These are phyloP conservation scores for Lachancea quebecensis DNA, from an alignment of 805 yeast genomes.

Conservation along the genomic window DNA sequence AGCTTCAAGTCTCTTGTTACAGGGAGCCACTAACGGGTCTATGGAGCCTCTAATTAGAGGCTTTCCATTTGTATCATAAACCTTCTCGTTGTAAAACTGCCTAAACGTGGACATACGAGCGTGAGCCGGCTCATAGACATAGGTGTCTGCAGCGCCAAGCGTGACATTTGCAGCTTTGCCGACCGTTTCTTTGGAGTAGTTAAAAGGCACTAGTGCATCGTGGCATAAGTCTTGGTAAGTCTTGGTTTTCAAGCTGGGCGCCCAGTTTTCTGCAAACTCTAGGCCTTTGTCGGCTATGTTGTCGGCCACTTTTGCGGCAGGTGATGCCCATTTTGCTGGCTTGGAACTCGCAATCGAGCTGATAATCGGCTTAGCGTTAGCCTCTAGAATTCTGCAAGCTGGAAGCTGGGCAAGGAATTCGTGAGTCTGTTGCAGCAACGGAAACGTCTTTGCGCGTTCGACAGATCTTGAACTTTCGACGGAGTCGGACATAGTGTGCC, in stretches of 20 bases:
- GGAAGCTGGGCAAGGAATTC: conserved; percentile 33
- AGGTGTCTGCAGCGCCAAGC: conserved; percentile 28
- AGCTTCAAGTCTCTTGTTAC: conserved; percentile 48
- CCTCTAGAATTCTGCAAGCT: conserved; percentile 30
- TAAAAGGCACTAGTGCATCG: conserved; percentile 46
- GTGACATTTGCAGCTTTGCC: conserved; percentile 32
- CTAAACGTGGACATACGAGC: conserved; percentile 42
- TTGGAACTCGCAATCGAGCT: conserved; percentile 26
- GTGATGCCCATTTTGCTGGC: conserved; percentile 34
- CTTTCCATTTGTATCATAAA: conserved; percentile 54
- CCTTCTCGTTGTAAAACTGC: conserved; percentile 41
- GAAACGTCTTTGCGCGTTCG: conserved; percentile 41
- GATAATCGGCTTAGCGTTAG: conserved; percentile 30
- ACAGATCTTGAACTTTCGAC: conserved; percentile 25
- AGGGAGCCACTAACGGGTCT: conserved; percentile 56
- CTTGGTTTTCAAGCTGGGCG: conserved; percentile 54
- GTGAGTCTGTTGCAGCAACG: conserved; percentile 40
- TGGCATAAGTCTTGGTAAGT: conserved; percentile 44
- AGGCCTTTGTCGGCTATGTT: conserved; percentile 50
- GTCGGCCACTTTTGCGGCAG: conserved; percentile 44
- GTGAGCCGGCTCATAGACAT: conserved; percentile 43
- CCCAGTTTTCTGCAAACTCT: conserved; percentile 44
- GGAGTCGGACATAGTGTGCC: not conserved
- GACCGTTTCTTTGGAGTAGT: conserved; percentile 36
- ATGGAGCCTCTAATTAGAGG: conserved; percentile 55